A percentile compares a stretch with the other conserved stretches of the same genome.
Conservation (phyloP, 2,329 filamentous ascomycete genomes). For the Chalara sp. region DNA sequence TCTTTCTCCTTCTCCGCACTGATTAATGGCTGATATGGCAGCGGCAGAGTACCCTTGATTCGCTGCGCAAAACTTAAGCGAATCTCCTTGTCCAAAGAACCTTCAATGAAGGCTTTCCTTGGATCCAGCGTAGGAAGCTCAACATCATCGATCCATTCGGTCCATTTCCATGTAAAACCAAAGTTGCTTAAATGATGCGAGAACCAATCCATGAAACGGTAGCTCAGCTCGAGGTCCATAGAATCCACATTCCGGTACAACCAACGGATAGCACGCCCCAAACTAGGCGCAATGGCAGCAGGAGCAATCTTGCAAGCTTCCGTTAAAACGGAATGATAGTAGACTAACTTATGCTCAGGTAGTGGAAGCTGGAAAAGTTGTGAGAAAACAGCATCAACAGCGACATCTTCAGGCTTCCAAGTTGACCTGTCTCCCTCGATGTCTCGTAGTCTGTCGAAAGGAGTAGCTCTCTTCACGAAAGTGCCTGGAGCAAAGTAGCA, state of each 20-base stretch:
- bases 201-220: constrained; percentile 96
- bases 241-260: constrained; percentile 76
- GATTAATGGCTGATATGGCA: constrained; percentile 75
- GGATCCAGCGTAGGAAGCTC: constrained; percentile 71
- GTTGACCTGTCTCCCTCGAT: constrained; percentile 60
- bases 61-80: constrained; percentile 92
- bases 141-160: constrained; percentile 89
- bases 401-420: constrained; percentile 97
- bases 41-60: constrained; percentile 87
- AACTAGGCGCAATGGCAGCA: constrained; percentile 88
- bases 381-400: constrained; percentile 95
- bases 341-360: constrained; percentile 89
- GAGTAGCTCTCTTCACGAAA: constrained; percentile 88
- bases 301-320: constrained; percentile 95
- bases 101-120: constrained; percentile 87
- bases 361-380: constrained; percentile 83
- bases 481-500: constrained; percentile 87
- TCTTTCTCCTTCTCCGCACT: constrained; percentile 87
- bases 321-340: constrained; percentile 91
- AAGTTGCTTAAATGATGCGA: constrained; percentile 97
- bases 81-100: constrained; percentile 92
- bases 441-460: constrained; percentile 80
- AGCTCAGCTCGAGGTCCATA: constrained; percentile 80
- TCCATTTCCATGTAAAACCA: constrained; percentile 99
- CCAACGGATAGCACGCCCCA: constrained; percentile 88